These are phyloP conservation scores for Haplosporangium sp. DNA, from an alignment of 371 early-diverging fungal genomes.

Conservation along the genomic window DNA sequence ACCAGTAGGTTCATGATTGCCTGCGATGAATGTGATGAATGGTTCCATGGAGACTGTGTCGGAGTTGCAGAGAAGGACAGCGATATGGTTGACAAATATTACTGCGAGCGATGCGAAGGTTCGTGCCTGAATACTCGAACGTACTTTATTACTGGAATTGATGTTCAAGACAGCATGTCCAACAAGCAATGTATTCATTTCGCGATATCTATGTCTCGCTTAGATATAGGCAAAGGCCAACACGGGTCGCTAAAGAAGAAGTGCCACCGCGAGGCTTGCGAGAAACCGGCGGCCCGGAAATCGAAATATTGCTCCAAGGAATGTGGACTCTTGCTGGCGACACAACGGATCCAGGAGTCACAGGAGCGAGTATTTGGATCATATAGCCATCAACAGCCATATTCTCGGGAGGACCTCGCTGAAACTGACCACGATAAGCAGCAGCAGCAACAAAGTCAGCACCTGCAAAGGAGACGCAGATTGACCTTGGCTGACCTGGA, in stretches of 20 bases:
- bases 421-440: background rate
- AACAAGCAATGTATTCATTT: background rate
- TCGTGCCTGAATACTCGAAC: constrained; percentile 25
- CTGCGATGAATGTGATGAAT: constrained; percentile 72
- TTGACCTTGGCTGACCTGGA: constrained; percentile 55
- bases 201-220: background rate
- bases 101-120: constrained; percentile 65
- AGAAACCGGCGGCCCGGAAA: constrained; percentile 31
- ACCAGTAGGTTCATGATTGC: constrained; percentile 70
- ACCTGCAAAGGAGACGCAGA: constrained; percentile 34
- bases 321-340: constrained; percentile 55
- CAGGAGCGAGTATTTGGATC: constrained; percentile 43
- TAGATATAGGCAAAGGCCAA: constrained; percentile 57
- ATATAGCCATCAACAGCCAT: background rate
- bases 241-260: constrained; percentile 62
- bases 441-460: constrained; percentile 10
- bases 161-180: no score
- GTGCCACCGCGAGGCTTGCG: constrained; percentile 61
- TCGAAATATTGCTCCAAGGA: constrained; percentile 57
- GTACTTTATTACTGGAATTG: no score
- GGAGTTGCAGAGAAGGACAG: constrained; percentile 68
- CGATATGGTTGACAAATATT: constrained; percentile 67
- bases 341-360: constrained; percentile 37
- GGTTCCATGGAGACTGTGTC: constrained; percentile 77
- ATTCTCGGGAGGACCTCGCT: background rate